Evolutionary conservation across 2,329 filamentous ascomycete genomes (phyloP).

Genomic region (Penicillium sp.): DNA sequence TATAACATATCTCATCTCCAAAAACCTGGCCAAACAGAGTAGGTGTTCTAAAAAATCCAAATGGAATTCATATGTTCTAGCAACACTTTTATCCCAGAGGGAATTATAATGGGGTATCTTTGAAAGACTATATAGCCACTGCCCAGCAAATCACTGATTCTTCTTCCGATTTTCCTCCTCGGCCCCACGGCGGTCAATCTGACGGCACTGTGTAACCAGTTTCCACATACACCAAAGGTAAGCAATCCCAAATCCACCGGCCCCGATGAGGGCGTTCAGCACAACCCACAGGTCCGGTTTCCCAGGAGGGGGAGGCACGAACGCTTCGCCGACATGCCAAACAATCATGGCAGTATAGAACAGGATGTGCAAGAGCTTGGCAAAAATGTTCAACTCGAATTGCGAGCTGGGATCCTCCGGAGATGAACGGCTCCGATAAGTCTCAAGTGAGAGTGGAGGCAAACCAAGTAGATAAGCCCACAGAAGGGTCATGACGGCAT

Average conservation of each 20-base stretch:
- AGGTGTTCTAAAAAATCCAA: background rate
- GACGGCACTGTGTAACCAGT: slow-evolving; percentile 38
- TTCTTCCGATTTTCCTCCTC: slow-evolving; percentile 35
- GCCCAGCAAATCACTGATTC: slow-evolving; percentile 28
- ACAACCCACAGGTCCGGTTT: slow-evolving; percentile 97
- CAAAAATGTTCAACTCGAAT: slow-evolving; percentile 54
- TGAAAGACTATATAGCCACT: slow-evolving; percentile 12
- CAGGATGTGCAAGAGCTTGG: slow-evolving; percentile 69
- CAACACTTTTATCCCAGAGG: background rate
- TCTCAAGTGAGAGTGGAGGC: slow-evolving; percentile 71
- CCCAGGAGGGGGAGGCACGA: slow-evolving; percentile 64
- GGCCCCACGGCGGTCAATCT: slow-evolving; percentile 23
- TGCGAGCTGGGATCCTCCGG: slow-evolving; percentile 37
- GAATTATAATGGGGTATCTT: slow-evolving; percentile 29
- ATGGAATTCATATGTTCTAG: background rate
- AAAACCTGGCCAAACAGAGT: background rate
- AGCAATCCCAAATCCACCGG: slow-evolving; percentile 79
- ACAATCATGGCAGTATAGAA: slow-evolving; percentile 76
- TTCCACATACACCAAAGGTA: slow-evolving; percentile 89
- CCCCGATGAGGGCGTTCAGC: slow-evolving; percentile 81
- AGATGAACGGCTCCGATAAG: slow-evolving; percentile 58
- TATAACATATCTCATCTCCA: background rate
- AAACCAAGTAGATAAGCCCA: slow-evolving; percentile 92
- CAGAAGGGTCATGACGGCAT: slow-evolving; percentile 77
- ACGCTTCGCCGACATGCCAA: slow-evolving; percentile 78